Evolutionary conservation across 352 stramenopile genomes (phyloP), one percentile per base, ranked within the genome.

Genomic region (Globisporangium paroecandrum): DNA sequence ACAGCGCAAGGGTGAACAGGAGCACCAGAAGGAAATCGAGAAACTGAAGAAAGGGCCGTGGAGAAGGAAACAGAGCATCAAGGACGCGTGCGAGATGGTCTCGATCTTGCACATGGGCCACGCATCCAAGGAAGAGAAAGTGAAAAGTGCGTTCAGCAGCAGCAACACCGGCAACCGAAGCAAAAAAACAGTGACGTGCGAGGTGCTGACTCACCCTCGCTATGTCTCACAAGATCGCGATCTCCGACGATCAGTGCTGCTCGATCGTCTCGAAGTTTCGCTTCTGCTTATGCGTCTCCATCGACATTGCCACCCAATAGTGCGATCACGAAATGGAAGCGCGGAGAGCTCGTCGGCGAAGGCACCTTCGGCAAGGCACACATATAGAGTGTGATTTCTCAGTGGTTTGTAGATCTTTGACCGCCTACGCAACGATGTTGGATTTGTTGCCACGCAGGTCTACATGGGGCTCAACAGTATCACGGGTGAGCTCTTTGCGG

Each of bases 401-500:
- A 20, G 12, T 22, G 24, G 4, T 49, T 49, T 49, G 41, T 49
- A 49, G 41, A 49, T 22, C n/a, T 49, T n/a, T 49, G 15, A 49
- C 41, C 41, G n/a, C 15, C 41, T 49, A 15, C 41, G 6, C 15
- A 49, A 49, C 15, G 9, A 58, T 58, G 24, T 10, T 58, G 9
- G 10, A 8, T 27, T 27, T 56, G 1, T 34, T 38, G 25, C 32
- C 20, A 27, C n/a, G n/a, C 18, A 90, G 61, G 80, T 99, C n/a
- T 97, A 98, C 71, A 94, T 97, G 71, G 95, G 93, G 6, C 87
- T 99, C 65, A 98, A 99, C 72, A 89, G 87, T 27, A 69, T 87
- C 24, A 98, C 90, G 51, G 97, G 97, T 13, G 88, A 91, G 43
- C 75, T 98, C 13, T 97, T 97, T 67, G 91, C 90, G 5, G 74